Conservation (phyloP, 805 yeast genomes). For the Blastobotrys mokoenaii region DNA sequence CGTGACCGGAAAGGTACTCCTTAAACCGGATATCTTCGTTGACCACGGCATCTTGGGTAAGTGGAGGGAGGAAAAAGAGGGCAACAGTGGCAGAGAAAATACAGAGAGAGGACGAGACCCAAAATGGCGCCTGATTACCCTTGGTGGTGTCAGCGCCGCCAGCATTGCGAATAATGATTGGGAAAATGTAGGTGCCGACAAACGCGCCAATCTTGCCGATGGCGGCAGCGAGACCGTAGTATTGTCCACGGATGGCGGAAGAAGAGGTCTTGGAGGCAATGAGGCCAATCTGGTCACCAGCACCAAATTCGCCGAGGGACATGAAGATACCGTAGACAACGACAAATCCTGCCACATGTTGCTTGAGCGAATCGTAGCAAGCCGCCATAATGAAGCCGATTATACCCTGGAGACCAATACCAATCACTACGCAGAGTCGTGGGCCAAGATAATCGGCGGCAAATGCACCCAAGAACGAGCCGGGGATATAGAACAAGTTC, state of each 20-base stretch:
- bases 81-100: slow-evolving; percentile 62
- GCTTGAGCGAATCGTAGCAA: slow-evolving; percentile 43
- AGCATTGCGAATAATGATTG: slow-evolving; percentile 57
- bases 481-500: slow-evolving; percentile 84
- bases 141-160: slow-evolving; percentile 39
- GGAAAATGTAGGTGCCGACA: slow-evolving; percentile 83
- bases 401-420: slow-evolving; percentile 64
- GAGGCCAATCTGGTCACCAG: slow-evolving; percentile 87
- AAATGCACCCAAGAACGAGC: slow-evolving; percentile 79
- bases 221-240: slow-evolving; percentile 88
- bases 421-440: slow-evolving; percentile 61
- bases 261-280: slow-evolving; percentile 81
- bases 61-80: slow-evolving; percentile 64
- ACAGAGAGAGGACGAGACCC: slow-evolving; percentile 71
- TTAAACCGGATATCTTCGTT: slow-evolving; percentile 69
- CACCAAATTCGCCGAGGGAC: slow-evolving; percentile 87
- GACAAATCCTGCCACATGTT: slow-evolving; percentile 67
- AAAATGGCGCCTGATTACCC: slow-evolving; percentile 73
- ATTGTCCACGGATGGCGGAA: slow-evolving; percentile 82
- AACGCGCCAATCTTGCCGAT: slow-evolving; percentile 89
- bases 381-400: slow-evolving; percentile 84
- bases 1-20: slow-evolving; percentile 55
- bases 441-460: slow-evolving; percentile 90
- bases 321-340: slow-evolving; percentile 84
- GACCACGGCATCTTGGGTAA: slow-evolving; percentile 75